Evolutionary conservation across 2,329 filamentous ascomycete species (phyloP), one percentile per base, ranked within the genome.

Genomic region (Fusarium kyushuense): DNA sequence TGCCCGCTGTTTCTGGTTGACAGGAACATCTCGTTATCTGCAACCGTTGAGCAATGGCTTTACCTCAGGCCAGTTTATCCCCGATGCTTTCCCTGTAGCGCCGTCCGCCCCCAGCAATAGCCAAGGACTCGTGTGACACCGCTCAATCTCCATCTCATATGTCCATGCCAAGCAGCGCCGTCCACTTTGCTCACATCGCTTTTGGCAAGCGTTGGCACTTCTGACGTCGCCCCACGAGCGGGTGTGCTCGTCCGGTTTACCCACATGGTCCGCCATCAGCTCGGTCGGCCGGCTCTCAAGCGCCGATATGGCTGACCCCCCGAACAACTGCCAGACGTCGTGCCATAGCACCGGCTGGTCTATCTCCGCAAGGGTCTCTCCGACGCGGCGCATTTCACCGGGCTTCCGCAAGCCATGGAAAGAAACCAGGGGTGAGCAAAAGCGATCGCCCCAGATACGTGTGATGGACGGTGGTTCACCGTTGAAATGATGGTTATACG

Each of bases 401-500:
- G 78, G 78, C 33, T 79, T 74, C 41, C 82, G 79, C 12, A 87
- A 77, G 29, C 81, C 82, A 71, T 87, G 85, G 70, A 87, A 87
- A 12, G 84, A 84, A 5, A 87, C 72, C 5, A 87, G 74, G n/a
- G 85, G 85, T 40, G 84, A 77, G 70, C 86, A 88, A 72, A 86
- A 80, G 9, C 83, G 77, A 69, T 87, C 85, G 5, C 75, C 72
- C 67, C 79, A 79, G 72, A 87, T 82, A 46, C 82, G 81, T 51
- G 84, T 85, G 70, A 82, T 78, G 63, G 76, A 74, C 0, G 86
- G 86, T 21, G 78, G 75, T 70, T 87, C 85, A 47, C 86, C 86
- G 72, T 87, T 88, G 76, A 88, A 88, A 61, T 86, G 76, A 48
- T 82, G 83, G 57, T 80, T 80, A 75, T 86, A 86, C 8, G 79